phyloP scores from a whole-genome alignment of 164 flowering plant genomes.

The Tinospora cordifolia region DNA sequence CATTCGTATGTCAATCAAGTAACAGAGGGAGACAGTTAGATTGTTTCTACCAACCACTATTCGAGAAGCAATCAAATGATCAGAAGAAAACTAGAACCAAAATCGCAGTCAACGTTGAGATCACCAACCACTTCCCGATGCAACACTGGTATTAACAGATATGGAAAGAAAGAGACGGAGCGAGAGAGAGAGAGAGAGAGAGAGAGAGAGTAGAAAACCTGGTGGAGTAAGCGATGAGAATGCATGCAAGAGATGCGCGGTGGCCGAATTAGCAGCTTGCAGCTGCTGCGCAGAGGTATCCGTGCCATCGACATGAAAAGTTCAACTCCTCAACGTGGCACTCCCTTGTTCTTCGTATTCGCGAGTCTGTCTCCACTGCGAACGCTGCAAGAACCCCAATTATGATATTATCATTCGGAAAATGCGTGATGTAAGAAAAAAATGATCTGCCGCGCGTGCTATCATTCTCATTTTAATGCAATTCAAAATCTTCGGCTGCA shows the following conservation, averaged over 20 bases:
- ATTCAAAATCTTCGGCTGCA: too few species aligned
- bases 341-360: too few species aligned
- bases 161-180: not conserved
- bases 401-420: too few species aligned
- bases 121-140: not conserved
- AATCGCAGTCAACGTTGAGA: not conserved
- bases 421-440: too few species aligned
- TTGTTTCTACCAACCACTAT: not conserved
- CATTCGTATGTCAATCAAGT: not conserved
- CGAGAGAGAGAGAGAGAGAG: not conserved
- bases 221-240: conserved; percentile 8
- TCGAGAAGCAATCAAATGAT: not conserved
- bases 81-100: not conserved
- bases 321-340: too few species aligned
- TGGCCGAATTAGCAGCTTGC: conserved; percentile 5
- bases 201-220: conserved; percentile 1
- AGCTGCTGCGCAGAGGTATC: conserved; percentile 10
- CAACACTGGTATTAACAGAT: not conserved
- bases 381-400: not conserved
- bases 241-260: conserved; percentile 11
- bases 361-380: not conserved
- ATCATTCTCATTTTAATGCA: too few species aligned
- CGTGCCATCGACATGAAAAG: conserved; percentile 9
- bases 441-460: too few species aligned
- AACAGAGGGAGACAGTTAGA: not conserved